A percentile compares a stretch with the other conserved stretches of the same genome.
These are phyloP conservation scores for Flaveria ramosissima DNA, from an alignment of 129 eudicot species.

Conservation along the genomic window DNA sequence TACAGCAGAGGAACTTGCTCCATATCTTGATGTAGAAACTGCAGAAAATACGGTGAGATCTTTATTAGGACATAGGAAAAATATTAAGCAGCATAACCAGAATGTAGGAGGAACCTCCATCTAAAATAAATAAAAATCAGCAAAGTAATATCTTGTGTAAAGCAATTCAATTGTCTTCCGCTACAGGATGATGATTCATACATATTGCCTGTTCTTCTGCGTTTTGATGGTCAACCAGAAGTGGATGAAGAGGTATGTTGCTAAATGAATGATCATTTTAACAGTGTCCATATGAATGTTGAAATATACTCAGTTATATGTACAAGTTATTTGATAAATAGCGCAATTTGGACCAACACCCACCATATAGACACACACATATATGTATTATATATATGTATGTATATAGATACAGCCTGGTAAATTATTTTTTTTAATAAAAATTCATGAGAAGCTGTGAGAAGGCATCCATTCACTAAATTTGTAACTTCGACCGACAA, in stretches of 20 bases:
- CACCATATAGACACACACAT: background rate
- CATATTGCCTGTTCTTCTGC: constrained; percentile 87
- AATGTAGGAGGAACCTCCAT: constrained; percentile 6
- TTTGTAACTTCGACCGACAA: too few species aligned
- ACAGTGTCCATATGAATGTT: constrained; percentile 6
- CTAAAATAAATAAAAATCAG: background rate
- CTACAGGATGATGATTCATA: constrained; percentile 83
- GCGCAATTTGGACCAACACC: background rate
- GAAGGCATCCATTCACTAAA: too few species aligned
- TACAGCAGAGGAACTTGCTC: constrained; percentile 99
- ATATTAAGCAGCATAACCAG: background rate
- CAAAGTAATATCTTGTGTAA: constrained; percentile 30
- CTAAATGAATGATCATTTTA: background rate
- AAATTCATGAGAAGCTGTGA: background rate
- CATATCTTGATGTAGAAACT: constrained; percentile 85
- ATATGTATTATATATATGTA: background rate
- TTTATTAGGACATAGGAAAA: constrained; percentile 12
- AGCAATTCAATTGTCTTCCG: constrained; percentile 20
- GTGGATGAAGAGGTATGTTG: constrained; percentile 92
- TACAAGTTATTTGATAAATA: background rate
- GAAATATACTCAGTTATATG: background rate
- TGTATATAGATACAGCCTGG: background rate
- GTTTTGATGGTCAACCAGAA: constrained; percentile 96
- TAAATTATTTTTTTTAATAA: too few species aligned
- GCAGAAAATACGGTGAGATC: constrained; percentile 53